These are phyloP conservation scores for Phoenix dactylifera DNA, from an alignment of 176 grass and related monocot species.

Conservation along the genomic window DNA sequence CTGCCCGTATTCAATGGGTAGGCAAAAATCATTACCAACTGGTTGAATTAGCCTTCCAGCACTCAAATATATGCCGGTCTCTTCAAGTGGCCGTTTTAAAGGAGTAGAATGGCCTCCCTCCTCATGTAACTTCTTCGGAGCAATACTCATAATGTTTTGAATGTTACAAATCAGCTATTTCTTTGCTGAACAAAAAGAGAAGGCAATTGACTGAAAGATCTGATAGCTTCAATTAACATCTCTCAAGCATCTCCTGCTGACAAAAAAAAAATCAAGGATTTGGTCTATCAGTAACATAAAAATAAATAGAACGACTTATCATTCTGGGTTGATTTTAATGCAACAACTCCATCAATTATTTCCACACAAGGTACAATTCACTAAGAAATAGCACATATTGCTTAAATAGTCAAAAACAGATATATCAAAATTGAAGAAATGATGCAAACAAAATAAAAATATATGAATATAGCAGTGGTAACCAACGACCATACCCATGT, in stretches of 20 bases:
- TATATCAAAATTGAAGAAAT: too few species aligned
- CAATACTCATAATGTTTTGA: constrained; percentile 45
- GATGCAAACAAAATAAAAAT: too few species aligned
- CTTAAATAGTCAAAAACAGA: too few species aligned
- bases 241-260: not conserved
- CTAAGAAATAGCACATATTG: too few species aligned
- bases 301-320: too few species aligned
- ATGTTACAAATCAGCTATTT: not conserved
- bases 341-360: too few species aligned
- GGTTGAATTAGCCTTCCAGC: constrained; percentile 45
- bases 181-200: not conserved
- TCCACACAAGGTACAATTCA: too few species aligned
- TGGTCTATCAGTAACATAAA: too few species aligned
- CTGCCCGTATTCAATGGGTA: constrained; percentile 35
- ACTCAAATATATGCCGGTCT: constrained; percentile 32
- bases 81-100: constrained; percentile 57
- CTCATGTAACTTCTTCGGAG: constrained; percentile 65
- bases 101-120: constrained; percentile 60
- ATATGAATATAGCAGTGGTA: too few species aligned
- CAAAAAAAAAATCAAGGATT: too few species aligned
- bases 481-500: too few species aligned
- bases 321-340: too few species aligned
- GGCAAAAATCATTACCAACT: constrained; percentile 47
- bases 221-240: not conserved
- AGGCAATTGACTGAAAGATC: constrained; percentile 1